Conservation (phyloP, 2,329 filamentous ascomycete genomes). For the Epicoccum sorghinum region DNA sequence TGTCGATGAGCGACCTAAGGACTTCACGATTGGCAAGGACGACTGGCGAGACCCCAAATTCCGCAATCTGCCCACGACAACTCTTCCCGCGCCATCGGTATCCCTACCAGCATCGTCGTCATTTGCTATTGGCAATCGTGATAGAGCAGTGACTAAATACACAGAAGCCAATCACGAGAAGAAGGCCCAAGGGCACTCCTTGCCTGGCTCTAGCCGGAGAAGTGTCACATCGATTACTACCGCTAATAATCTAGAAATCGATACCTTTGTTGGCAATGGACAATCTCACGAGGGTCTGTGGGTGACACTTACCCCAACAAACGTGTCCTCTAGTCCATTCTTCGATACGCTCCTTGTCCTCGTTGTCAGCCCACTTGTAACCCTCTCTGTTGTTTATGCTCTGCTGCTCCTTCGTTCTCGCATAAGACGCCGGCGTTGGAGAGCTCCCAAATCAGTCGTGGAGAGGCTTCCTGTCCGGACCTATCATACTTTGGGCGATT, state of each 20-base stretch:
- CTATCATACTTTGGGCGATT: constrained; percentile 81
- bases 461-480: constrained; percentile 93
- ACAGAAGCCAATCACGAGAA: constrained; percentile 25
- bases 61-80: constrained; percentile 53
- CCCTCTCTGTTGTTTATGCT: constrained; percentile 89
- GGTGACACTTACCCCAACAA: constrained; percentile 95
- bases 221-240: constrained; percentile 28
- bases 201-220: constrained; percentile 27
- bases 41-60: constrained; percentile 85
- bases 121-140: constrained; percentile 49
- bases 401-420: constrained; percentile 85
- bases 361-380: constrained; percentile 92
- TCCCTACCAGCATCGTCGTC: constrained; percentile 41
- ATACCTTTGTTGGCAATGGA: constrained; percentile 23
- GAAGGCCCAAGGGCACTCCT: constrained; percentile 30
- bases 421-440: constrained; percentile 87
- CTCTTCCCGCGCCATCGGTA: constrained; percentile 12
- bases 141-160: constrained; percentile 1
- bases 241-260: constrained; percentile 24
- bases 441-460: constrained; percentile 96
- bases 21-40: constrained; percentile 84
- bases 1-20: constrained; percentile 19
- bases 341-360: constrained; percentile 95
- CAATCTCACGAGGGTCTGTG: constrained; percentile 78
- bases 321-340: constrained; percentile 85